Conservation (phyloP, 2,329 filamentous ascomycete species). For the Pseudocercospora macadamiae region DNA sequence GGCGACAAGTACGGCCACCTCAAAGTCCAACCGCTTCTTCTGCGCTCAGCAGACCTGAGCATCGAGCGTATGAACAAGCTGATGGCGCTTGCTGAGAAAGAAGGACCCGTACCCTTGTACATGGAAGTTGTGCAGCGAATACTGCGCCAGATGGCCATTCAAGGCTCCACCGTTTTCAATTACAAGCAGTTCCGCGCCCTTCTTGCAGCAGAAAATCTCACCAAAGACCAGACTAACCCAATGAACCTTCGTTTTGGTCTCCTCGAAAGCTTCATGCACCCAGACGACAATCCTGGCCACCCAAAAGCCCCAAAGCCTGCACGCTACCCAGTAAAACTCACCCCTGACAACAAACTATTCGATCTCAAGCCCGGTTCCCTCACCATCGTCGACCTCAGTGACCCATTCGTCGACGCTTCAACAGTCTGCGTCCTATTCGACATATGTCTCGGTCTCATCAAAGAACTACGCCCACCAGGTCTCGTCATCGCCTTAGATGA, state of each 20-base stretch:
- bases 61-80: conserved; percentile 57
- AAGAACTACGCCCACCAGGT: conserved; percentile 46
- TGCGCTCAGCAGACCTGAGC: conserved; percentile 53
- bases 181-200: conserved; percentile 54
- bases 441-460: conserved; percentile 68
- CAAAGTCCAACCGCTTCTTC: conserved; percentile 49
- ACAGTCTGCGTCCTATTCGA: conserved; percentile 74
- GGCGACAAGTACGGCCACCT: conserved; percentile 45
- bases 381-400: conserved; percentile 73
- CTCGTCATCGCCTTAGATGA: conserved; percentile 73
- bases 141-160: conserved; percentile 59
- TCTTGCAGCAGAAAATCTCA: conserved; percentile 46
- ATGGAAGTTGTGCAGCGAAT: conserved; percentile 58
- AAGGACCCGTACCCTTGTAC: conserved; percentile 57
- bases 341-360: conserved; percentile 23
- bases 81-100: conserved; percentile 54
- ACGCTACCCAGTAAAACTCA: not conserved
- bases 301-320: not conserved
- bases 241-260: conserved; percentile 64
- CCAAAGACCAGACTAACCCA: conserved; percentile 54
- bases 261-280: conserved; percentile 64
- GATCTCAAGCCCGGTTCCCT: conserved; percentile 52
- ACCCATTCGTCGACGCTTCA: conserved; percentile 68
- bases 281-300: conserved; percentile 7
- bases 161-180: conserved; percentile 46